A percentile compares a stretch with the other conserved stretches of the same genome.
These are phyloP conservation scores for Endocarpon pusillum DNA, from an alignment of 495 filamentous ascomycete species.

Conservation along the genomic window DNA sequence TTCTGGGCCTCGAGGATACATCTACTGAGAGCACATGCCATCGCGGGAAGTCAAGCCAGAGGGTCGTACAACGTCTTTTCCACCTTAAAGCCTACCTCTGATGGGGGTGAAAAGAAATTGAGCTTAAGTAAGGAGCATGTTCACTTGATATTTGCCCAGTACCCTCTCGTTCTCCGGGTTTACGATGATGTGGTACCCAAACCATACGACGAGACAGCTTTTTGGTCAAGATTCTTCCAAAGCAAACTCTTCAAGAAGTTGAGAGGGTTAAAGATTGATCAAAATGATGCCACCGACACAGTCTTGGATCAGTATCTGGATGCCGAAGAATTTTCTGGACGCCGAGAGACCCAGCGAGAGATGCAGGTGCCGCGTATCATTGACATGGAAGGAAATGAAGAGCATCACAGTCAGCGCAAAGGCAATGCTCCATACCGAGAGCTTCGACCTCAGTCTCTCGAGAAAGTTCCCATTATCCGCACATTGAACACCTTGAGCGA, in stretches of 20 bases:
- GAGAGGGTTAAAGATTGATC: conserved; percentile 68
- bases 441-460: conserved; percentile 54
- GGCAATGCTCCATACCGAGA: conserved; percentile 76
- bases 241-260: conserved; percentile 80
- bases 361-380: conserved; percentile 71
- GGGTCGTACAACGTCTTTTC: conserved; percentile 88
- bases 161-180: conserved; percentile 75
- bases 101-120: conserved; percentile 60
- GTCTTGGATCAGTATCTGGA: conserved; percentile 74
- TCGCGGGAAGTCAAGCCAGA: conserved; percentile 66
- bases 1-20: conserved; percentile 85
- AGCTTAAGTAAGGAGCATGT: conserved; percentile 87
- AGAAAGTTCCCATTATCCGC: conserved; percentile 64
- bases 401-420: conserved; percentile 57
- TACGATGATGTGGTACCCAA: conserved; percentile 90
- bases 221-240: conserved; percentile 87
- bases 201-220: conserved; percentile 49
- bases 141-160: conserved; percentile 78
- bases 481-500: conserved; percentile 75
- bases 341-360: conserved; percentile 25
- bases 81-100: conserved; percentile 64
- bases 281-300: conserved; percentile 52
- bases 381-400: conserved; percentile 84
- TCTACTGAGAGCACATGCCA: conserved; percentile 74
- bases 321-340: conserved; percentile 38